Conservation (phyloP, 257 asterid genomes). For the Fraxinus americana region DNA sequence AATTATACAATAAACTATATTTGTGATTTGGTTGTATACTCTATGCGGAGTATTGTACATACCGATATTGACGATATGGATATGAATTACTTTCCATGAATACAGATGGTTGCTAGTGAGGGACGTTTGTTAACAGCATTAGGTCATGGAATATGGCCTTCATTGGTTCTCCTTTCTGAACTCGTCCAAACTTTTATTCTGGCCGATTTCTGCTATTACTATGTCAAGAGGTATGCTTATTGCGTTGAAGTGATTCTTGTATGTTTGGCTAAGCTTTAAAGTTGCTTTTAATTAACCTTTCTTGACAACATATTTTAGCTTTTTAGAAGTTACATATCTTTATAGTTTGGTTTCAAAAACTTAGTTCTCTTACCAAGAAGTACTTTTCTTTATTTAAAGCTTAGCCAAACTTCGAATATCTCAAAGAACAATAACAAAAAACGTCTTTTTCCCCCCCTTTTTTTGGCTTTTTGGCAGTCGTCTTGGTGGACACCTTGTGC, state of each 20-base stretch:
- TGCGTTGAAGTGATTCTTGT: background rate
- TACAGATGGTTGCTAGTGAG: constrained; percentile 17
- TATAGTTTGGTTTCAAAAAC: background rate
- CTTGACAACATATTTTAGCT: background rate
- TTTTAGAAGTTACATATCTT: background rate
- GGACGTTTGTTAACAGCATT: constrained; percentile 28
- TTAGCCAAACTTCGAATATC: background rate
- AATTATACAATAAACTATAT: no score
- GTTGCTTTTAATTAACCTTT: background rate
- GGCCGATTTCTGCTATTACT: constrained; percentile 25
- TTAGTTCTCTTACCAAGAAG: no score
- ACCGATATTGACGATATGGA: background rate
- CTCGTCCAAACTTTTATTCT: constrained; percentile 29
- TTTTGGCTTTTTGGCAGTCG: constrained; percentile 6
- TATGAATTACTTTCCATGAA: background rate
- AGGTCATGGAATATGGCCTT: constrained; percentile 30
- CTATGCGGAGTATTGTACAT: background rate
- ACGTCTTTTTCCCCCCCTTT: background rate
- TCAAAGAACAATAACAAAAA: background rate
- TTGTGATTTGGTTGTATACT: background rate
- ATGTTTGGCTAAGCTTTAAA: background rate
- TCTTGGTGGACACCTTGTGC: constrained; percentile 28
- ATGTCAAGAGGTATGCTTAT: constrained; percentile 22
- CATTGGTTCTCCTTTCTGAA: constrained; percentile 24
- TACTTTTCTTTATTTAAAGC: background rate